Conservation (phyloP, 208 protist species). For the Leishmania amazonensis region DNA sequence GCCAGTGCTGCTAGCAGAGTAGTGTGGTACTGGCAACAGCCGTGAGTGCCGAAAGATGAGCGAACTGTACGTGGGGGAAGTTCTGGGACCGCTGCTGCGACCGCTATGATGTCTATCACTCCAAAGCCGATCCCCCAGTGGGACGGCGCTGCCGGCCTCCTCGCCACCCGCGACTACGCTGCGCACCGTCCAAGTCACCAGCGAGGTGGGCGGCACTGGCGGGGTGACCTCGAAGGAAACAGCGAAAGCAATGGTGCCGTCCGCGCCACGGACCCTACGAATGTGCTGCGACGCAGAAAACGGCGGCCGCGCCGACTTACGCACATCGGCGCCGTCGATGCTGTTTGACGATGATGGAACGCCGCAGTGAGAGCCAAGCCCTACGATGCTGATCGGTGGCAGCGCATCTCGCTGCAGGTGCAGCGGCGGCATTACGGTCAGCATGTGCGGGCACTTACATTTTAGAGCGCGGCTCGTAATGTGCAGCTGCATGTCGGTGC, state of each 20-base stretch:
- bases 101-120: neutral
- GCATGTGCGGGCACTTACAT: constrained; percentile 91
- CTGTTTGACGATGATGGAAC: constrained; percentile 9
- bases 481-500: constrained; percentile 71
- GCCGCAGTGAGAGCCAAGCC: constrained; percentile 75
- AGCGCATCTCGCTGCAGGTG: constrained; percentile 54
- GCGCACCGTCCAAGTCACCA: constrained; percentile 62
- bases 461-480: constrained; percentile 80
- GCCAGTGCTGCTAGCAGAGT: neutral
- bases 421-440: constrained; percentile 83
- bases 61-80: neutral
- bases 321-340: constrained; percentile 1
- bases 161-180: neutral
- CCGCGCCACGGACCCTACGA: constrained; percentile 13
- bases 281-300: constrained; percentile 1
- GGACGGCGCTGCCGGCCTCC: neutral
- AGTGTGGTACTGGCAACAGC: constrained; percentile 19
- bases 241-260: constrained; percentile 36
- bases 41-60: constrained; percentile 41
- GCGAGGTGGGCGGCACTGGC: constrained; percentile 51
- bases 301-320: neutral
- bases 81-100: neutral
- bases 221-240: constrained; percentile 58
- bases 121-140: neutral
- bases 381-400: constrained; percentile 58